Percentiles rank a stretch among this genome's conserved stretches.
Conservation (phyloP, 1,284 basidiomycete species). For the Ganoderma lucidum region DNA sequence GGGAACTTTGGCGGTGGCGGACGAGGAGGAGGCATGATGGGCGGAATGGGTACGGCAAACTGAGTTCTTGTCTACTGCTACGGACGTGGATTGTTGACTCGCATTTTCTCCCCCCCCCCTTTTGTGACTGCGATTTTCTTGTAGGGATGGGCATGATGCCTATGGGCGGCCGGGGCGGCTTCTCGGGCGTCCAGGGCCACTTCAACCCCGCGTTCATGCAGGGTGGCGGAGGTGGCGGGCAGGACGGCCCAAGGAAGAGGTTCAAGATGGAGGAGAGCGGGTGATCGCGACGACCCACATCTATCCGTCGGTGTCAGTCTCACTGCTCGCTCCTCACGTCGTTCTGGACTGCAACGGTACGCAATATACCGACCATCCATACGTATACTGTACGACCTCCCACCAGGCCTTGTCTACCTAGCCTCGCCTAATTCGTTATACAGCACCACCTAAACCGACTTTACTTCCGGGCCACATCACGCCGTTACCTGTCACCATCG, state of each 20-base stretch:
- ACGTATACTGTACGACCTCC: slow-evolving; percentile 9
- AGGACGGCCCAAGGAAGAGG: slow-evolving; percentile 63
- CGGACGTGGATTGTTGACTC: slow-evolving; percentile 31
- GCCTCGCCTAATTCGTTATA: slow-evolving; percentile 12
- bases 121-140: slow-evolving; percentile 25
- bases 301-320: neutral
- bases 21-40: slow-evolving; percentile 46
- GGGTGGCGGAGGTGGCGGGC: slow-evolving; percentile 47
- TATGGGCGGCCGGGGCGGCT: slow-evolving; percentile 56
- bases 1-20: slow-evolving; percentile 39
- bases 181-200: slow-evolving; percentile 62
- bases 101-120: slow-evolving; percentile 24
- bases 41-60: slow-evolving; percentile 78
- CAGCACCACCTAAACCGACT: neutral
- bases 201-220: slow-evolving; percentile 79
- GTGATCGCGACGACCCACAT: slow-evolving; percentile 29
- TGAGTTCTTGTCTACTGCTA: slow-evolving; percentile 45
- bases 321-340: neutral
- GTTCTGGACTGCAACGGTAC: slow-evolving; percentile 10
- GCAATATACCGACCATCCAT: neutral
- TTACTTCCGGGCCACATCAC: neutral
- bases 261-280: slow-evolving; percentile 56
- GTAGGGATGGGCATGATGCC: slow-evolving; percentile 57
- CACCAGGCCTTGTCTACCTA: slow-evolving; percentile 9
- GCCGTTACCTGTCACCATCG: neutral